Base-by-base conservation (phyloP, 306 rosid species). In the Ormosia emarginata region DNA sequence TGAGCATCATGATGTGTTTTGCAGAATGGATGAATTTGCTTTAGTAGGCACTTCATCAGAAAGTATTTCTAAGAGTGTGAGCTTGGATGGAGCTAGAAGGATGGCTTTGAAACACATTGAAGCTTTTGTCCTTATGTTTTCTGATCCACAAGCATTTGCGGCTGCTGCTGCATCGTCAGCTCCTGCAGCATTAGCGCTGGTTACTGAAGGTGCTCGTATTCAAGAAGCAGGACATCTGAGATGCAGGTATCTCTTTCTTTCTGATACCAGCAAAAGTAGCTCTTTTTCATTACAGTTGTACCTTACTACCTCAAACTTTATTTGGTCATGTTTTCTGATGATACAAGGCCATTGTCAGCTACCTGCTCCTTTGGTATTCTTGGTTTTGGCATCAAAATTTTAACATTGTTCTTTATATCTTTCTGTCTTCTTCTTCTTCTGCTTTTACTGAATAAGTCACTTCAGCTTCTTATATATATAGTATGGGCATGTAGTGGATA, bases 11-110 rank as follows among this genome's bases (percentile, higher is more conserved):
- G 34, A 24, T 29, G 13, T 46, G 46, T 75, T 86, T 66, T 89
- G 94, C 92, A 96, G 99, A 91, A 93, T 96, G 99, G 99, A 96
- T 87, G 99, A 93, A 84, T 89, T 64, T 72, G 97, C 98, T 40
- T 83, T 89, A 74, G 49, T 91, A 65, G 92, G 97, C 79, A 86
- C 88, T 71, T 71, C 91, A 39, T 93, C 97, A n/a, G 98, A 96
- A 79, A 80, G 89, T 81, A 46, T 63, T 75, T 90, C 98, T 32
- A 96, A 96, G 91, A 90, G 94, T 55, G 98, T 90, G 87, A 92
- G 90, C 91, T 88, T 96, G 88, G 98, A 96, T 80, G 98, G 97
- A 40, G 94, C 98, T 59, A 90, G 98, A 85, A 88, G 92, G 82
- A 89, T 90, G 97, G 99, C 99, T 79, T 78, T 96, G 83, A 96